Base-by-base conservation (phyloP, 2,329 filamentous ascomycete species). In the Raffaelea arxii region DNA sequence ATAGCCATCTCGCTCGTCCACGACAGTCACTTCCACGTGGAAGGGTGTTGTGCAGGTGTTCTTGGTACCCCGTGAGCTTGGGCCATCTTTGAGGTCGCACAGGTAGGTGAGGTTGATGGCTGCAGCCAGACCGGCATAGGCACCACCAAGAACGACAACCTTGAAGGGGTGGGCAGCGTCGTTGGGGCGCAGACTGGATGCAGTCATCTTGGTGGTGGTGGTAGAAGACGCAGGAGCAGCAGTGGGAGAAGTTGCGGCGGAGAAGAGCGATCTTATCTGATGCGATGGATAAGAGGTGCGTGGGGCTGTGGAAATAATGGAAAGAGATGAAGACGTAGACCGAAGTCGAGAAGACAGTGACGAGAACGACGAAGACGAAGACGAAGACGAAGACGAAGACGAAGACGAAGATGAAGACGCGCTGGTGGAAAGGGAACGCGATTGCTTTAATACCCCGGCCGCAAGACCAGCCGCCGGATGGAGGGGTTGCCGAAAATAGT, bases 1-100 rank as follows among this genome's bases (percentile, higher is more conserved):
- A 61, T 80, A 89, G n/a, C 86, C 86, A 67, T 90, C 85, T n/a
- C 83, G 70, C 62, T 89, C 83, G 56, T 90, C 84, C 22, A 86
- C 78, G 21, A 90, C 73, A 21, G 82, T 88, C 43, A 90, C 80
- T 32, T 87, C 74, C 14, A 86, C 63, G 1, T 77, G 70, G 39
- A 82, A 67, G 50, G 47, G 46, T 50, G 50, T 48, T 32, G 18
- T 16, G 42, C 25, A 37, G 6, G 36, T 10, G 27, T 44, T 41
- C 32, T 55, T 47, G 43, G 49, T 52, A 40, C 53, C 51, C 6
- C 48, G 56, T 43, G 49, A 56, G 43, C 49, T 55, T 41, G 49
- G 53, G 19, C 47, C 59, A 43, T 68, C 66, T 49, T 69, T 65
- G 18, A 80, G 80, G 48, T 75, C 68, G 49, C 75, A 76, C 30